Evolutionary conservation across 2,329 filamentous ascomycete genomes (phyloP), one percentile per base, ranked within the genome.

Genomic region (Didymella pinodella): DNA sequence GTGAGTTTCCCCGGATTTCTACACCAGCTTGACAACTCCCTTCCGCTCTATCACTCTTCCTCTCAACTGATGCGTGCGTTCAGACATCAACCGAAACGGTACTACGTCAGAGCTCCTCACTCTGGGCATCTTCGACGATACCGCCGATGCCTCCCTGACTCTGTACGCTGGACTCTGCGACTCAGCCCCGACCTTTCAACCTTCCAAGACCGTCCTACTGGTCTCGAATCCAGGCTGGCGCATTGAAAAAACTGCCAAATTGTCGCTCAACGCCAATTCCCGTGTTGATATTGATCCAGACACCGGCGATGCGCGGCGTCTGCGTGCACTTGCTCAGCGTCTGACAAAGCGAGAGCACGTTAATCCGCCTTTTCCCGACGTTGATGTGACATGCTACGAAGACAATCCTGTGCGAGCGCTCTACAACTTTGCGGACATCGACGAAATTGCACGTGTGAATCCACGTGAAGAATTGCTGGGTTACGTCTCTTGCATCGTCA

Each of bases 71-170:
- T 7, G 6, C 12, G 26, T 16, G 12, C 20, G 14, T 18, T 7
- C 65, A 75, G 78, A 86, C 29, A 78, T 79, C 3, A 82, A 79
- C 57, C 84, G 83, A 62, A 79, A 78, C 28, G 77, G 80, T 40
- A 77, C 67, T 3, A 70, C 75, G n/a, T 75, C 78, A 0, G 78
- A 83, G 29, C 75, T 85, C 12, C 67, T 83, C 26, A 83, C 84
- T 45, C 72, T 88, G 4, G 75, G 78, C 4, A 73, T 88, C 10
- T 86, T 86, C 65, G 86, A 89, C 68, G 81, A 88, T 65, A 87
- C 85, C 0, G 80, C 80, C 1, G 80, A 82, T 59, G 81, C 81
- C 4, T 75, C 78, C 2, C 73, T 88, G n/a, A 85, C 81, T 16
- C 74, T 88, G 4, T 88, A 85, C 81, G 81, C 80, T 34, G 78